Base-by-base conservation (phyloP, 78 protist genomes). In the Polysphondylium violaceum region DNA sequence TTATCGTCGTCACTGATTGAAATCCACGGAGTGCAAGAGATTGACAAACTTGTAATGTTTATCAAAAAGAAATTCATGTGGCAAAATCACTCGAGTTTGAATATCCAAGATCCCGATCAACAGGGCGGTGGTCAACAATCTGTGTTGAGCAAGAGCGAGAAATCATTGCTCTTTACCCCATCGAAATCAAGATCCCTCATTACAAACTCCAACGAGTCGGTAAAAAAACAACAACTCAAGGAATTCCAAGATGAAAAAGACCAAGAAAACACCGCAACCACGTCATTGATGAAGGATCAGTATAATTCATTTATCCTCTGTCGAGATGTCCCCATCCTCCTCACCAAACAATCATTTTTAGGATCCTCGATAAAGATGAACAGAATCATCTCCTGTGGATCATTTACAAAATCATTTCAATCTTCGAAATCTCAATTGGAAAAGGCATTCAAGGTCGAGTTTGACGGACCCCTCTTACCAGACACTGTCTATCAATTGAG, bases 401-500 rank as follows among this genome's bases (percentile, higher is more conserved):
- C 60, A 44, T 69, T 55, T 61, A 67, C 56, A 58, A 74, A 35
- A 69, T 29, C 31, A 19, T 58, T 36, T 35, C 50, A 40, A 71
- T 25, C 35, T 59, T 40, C 44, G 11, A 27, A 27, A 68, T 43
- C 36, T 12, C 35, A 44, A 31, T 23, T 58, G 36, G 89, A 47
- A 40, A 74, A 33, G 5, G 74, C 89, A 1, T 43, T 44, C 33
- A 83, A 23, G 51, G 12, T 83, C 21, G 91, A 83, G 44, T 29
- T 83, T 3, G 79, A 83, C 19, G 91, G 91, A 43, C 91, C 91
- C 17, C 23, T 83, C 3, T 5, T 51, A 69, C 91, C 91, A 6
- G 72, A 59, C 44, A 58, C 71, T 4, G 23, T 61, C 35, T 40
- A 9, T n/a, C 40, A 56, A 23, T 40, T 51, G 5, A 25, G 21